These are phyloP conservation scores for Chalara sp. DNA, from an alignment of 2,329 filamentous ascomycete species.

Conservation along the genomic window DNA sequence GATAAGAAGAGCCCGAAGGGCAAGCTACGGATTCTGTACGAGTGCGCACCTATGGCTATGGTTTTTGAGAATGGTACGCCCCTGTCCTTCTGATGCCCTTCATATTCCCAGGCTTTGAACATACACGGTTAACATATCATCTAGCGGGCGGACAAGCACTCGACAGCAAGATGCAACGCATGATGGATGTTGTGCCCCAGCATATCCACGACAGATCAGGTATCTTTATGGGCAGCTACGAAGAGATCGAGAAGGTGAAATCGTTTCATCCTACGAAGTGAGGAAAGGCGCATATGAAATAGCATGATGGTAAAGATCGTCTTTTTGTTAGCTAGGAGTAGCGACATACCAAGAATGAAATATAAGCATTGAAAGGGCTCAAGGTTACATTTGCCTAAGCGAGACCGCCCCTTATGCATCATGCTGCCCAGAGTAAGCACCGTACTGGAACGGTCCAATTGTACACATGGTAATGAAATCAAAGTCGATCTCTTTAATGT, in stretches of 20 bases:
- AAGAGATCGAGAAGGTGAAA: constrained; percentile 91
- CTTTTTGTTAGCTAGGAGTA: too few relatives aligned
- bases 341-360: too few relatives aligned
- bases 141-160: constrained; percentile 86
- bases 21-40: constrained; percentile 94
- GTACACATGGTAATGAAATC: too few relatives aligned
- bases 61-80: constrained; percentile 90
- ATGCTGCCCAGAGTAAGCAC: too few relatives aligned
- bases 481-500: too few relatives aligned
- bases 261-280: constrained; percentile 33
- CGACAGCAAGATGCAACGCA: constrained; percentile 82
- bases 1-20: constrained; percentile 99
- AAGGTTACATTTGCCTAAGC: too few relatives aligned
- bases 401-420: too few relatives aligned
- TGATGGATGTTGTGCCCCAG: constrained; percentile 84
- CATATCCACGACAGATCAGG: constrained; percentile 93
- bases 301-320: too few relatives aligned
- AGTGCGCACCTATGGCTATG: constrained; percentile 98
- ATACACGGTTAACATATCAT: constrained; percentile 24
- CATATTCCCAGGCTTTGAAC: neutral
- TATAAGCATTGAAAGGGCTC: too few relatives aligned
- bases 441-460: too few relatives aligned
- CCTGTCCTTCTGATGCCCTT: neutral
- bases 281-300: constrained; percentile 7
- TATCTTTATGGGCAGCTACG: constrained; percentile 91